Evolutionary conservation across 2,329 filamentous ascomycete species (phyloP).

Genomic region (Claviceps citrina): DNA sequence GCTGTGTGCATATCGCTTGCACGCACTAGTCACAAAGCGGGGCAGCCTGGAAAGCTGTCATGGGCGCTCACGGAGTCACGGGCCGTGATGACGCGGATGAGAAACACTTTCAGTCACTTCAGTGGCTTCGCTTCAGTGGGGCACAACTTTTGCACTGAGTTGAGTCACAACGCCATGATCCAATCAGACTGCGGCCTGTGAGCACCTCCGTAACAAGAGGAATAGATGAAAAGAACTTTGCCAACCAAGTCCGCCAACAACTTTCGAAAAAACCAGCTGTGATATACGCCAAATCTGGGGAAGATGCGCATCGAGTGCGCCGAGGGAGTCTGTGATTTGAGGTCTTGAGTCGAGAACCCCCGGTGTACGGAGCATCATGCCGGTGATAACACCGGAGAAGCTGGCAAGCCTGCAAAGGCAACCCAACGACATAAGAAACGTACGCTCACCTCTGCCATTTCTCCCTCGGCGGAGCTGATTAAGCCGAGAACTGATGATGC

Average conservation of each 20-base stretch:
- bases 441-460: slow-evolving; percentile 25
- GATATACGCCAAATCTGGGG: not conserved
- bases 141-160: slow-evolving; percentile 4
- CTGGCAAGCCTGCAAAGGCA: slow-evolving; percentile 79
- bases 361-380: too few species aligned
- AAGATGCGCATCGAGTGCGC: not conserved
- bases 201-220: not conserved
- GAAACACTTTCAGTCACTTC: too few species aligned
- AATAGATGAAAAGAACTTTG: not conserved
- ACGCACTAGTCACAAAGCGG: slow-evolving; percentile 15
- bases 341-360: not conserved
- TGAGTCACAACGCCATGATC: slow-evolving; percentile 6
- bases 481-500: not conserved
- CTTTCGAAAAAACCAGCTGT: not conserved
- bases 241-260: not conserved
- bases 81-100: too few species aligned
- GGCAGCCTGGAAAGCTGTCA: slow-evolving; percentile 6
- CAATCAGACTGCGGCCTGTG: slow-evolving; percentile 4
- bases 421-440: slow-evolving; percentile 82
- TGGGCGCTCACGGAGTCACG: too few species aligned
- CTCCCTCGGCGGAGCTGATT: not conserved
- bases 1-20: slow-evolving; percentile 16
- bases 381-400: slow-evolving; percentile 79
- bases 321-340: not conserved
- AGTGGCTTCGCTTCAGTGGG: too few species aligned